phyloP scores from a whole-genome alignment of 345 rosid genomes.

The Citrus glauca region DNA sequence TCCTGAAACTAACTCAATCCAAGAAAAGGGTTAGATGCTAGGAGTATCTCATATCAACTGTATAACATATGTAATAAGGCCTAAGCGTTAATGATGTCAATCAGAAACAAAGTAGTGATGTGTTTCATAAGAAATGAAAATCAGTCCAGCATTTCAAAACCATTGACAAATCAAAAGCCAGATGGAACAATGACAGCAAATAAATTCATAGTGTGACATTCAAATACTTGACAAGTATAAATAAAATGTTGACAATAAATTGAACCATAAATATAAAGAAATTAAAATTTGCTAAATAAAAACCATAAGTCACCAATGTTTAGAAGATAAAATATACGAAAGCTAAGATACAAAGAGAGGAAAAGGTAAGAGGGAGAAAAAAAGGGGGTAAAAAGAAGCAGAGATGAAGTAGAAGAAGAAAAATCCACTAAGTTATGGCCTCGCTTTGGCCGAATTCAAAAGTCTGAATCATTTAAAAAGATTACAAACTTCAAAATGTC shows the following conservation, averaged over 20 bases:
- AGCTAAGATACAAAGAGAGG: background rate
- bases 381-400: background rate
- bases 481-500: constrained; percentile 18
- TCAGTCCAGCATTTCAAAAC: background rate
- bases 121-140: background rate
- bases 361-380: background rate
- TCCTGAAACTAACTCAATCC: background rate
- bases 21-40: background rate
- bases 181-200: background rate
- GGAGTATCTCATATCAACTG: background rate
- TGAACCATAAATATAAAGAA: background rate
- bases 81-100: background rate
- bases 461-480: constrained; percentile 14
- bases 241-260: background rate
- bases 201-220: background rate
- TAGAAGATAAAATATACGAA: background rate
- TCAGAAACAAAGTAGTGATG: background rate
- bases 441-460: constrained; percentile 11
- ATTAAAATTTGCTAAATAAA: background rate
- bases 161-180: background rate
- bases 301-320: background rate
- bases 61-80: background rate
- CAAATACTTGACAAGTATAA: background rate
- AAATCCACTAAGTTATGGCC: constrained; percentile 3
- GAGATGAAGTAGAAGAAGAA: background rate